Evolutionary conservation across 768 basidiomycete genomes (phyloP).

Genomic region (Lentinula raphanica): DNA sequence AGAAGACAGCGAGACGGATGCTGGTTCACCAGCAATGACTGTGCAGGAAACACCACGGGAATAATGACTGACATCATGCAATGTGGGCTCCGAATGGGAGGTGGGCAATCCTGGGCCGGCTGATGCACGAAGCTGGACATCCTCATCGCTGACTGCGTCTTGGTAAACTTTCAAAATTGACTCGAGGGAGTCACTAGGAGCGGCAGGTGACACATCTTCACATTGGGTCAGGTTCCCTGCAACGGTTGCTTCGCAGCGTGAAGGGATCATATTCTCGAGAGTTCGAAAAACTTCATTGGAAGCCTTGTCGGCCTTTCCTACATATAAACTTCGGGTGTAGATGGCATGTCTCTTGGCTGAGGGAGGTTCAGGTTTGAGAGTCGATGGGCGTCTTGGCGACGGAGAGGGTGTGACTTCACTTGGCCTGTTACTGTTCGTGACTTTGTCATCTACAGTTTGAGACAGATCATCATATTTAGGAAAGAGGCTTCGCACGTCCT

Average conservation of each 20-base stretch:
- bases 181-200: neutral
- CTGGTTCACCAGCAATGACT: neutral
- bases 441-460: neutral
- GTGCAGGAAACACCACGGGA: neutral
- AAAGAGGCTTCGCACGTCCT: neutral
- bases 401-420: neutral
- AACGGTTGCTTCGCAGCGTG: neutral
- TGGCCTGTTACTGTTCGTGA: neutral
- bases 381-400: neutral
- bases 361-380: neutral
- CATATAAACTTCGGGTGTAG: slow-evolving; percentile 3
- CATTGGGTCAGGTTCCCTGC: neutral
- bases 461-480: neutral
- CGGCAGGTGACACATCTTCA: neutral
- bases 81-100: neutral
- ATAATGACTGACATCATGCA: neutral
- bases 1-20: neutral
- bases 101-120: neutral
- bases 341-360: slow-evolving; percentile 6
- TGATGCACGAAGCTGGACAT: neutral
- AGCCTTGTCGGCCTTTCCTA: neutral
- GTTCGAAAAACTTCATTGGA: neutral
- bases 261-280: neutral
- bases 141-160: neutral
- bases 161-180: neutral